Base-by-base conservation (phyloP, 2,329 filamentous ascomycete genomes). In the Hypoxylon sp. region DNA sequence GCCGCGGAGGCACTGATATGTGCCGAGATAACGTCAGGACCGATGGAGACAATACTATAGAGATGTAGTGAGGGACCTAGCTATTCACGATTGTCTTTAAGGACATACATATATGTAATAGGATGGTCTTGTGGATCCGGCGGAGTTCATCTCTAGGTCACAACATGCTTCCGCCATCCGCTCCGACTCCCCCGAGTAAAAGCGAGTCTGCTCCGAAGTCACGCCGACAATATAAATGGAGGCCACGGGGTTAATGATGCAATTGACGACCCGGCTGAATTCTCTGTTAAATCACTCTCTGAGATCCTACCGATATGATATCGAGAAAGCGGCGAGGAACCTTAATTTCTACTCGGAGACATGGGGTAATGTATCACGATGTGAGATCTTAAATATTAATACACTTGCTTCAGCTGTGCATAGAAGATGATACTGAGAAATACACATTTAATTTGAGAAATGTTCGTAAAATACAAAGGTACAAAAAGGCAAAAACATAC, bases 121-220 rank as follows among this genome's bases (percentile, higher is more conserved):
- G 33, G 2, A 10, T 10, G 10, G 33, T 13, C 33, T 35, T 11
- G 10, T 11, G 13, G 33, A 13, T 35, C 5, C 17, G 14, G 52
- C 24, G 10, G 4, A 53, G 14, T 13, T 24, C 33, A 26, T 11
- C 51, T 14, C 17, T n/a, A 3, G 2, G 13, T 22, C 8, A 33
- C 24, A 3, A 22, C 5, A 37, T 14, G 9, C 9, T 37, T 26
- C 14, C 48, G 29, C 48, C 2, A 3, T 1, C 31, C 31, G 31
- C 35, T 17, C 51, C 35, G 19, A 33, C 33, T 53, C 19, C 33
- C 3, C 51, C 33, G 51, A 53, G 33, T 42, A 39, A 3, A 39
- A 53, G 29, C 33, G 11, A 39, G 5, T 39, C 51, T 13, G 19
- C 33, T 53, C 51, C 51, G 51, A 53, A n/a, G 19, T 53, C 31